phyloP scores from a whole-genome alignment of 441 rosid genomes.

The Euphorbia corollata region DNA sequence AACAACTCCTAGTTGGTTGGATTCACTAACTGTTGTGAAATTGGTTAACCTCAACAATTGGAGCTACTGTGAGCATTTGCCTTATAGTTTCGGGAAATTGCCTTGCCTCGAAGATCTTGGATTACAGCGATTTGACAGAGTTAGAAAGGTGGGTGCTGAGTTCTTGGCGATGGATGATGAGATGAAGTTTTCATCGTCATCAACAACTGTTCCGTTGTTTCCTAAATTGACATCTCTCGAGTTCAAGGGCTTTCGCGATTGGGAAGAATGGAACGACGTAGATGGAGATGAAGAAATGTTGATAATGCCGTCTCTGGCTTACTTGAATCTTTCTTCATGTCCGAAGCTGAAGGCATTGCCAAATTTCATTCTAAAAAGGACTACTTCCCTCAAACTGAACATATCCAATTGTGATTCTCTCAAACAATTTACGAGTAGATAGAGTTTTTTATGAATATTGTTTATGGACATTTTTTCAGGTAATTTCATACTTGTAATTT shows the following conservation, averaged over 20 bases:
- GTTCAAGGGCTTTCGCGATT: accelerated
- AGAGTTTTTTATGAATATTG: no score
- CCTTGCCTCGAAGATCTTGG: neutral
- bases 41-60: neutral
- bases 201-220: neutral
- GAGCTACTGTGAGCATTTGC: neutral
- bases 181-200: no score
- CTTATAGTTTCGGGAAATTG: neutral
- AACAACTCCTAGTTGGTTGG: neutral
- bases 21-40: neutral
- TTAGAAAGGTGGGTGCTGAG: neutral
- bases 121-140: neutral
- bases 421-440: no score
- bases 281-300: neutral
- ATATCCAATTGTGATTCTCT: no score
- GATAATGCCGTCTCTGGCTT: neutral
- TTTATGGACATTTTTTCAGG: no score
- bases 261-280: neutral
- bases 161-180: neutral
- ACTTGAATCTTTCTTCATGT: neutral
- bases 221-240: neutral
- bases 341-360: neutral
- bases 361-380: neutral
- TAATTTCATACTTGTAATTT: no score
- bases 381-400: neutral